Evolutionary conservation across 2,329 filamentous ascomycete species (phyloP), one percentile per base, ranked within the genome.

Genomic region (Aureobasidium uvarum): DNA sequence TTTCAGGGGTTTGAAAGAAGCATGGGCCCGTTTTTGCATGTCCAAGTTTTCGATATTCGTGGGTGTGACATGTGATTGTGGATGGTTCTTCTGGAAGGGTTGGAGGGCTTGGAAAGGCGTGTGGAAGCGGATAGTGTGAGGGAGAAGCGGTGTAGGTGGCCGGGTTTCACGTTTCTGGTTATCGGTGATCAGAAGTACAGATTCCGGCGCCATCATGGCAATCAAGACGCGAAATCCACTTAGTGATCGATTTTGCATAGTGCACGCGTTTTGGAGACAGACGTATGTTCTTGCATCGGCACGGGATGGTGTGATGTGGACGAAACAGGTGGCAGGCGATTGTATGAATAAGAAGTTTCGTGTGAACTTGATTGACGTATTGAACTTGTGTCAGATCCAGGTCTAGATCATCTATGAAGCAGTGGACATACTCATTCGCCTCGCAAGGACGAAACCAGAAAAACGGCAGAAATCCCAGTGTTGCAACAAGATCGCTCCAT

Each of bases 371-470:
- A 45, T 45, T 58, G 54, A 33, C 54, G 31, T 45, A 39, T 45
- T 23, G 18, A 25, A 31, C 16, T 56, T 25, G 54, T 45, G 54
- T 45, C 54, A 45, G 39, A 45, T 45, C 39, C 33, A 58, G 38
- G 20, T 58, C 54, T 58, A 33, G 33, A 45, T 45, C 39, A 58
- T 58, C 54, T 58, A 45, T 58, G 54, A 58, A 58, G 54, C 39
- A 33, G 39, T 18, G 16, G 18, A 54, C 23, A 43, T 58, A 5
- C 39, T 33, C 39, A 43, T 58, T 7, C 14, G 38, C 39, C 39
- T 45, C 14, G 23, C 25, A 10, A 33, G n/a, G 33, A 14, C 38
- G 39, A 33, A 38, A 38, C 54, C 39, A 58, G 25, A 33, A 23
- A 45, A 33, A 33, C 52, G 43, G 38, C 39, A 45, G 33, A 41